Base-by-base conservation (phyloP, 257 asterid genomes). In the Ehretia macrophylla region DNA sequence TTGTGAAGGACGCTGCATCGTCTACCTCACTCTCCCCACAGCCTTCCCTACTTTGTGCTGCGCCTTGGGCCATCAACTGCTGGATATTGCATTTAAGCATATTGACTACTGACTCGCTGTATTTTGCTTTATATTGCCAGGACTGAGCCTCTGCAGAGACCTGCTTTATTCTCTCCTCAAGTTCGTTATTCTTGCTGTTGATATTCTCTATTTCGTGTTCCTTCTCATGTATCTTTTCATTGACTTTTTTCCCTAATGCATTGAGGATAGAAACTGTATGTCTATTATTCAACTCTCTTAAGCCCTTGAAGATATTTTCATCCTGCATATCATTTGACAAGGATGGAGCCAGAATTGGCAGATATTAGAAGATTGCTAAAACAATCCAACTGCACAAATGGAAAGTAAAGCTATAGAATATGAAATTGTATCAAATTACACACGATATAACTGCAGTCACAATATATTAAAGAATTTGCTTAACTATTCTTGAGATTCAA, bases 81-180 rank as follows among this genome's bases (percentile, higher is more conserved):
- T 83, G 87, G 35, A 86, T 80, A 48, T 84, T 86, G 82, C 58
- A 59, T 55, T 81, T 83, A 19, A 86, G 79, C 56, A 63, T 72
- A 45, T 68, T 78, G 50, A 76, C 79, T 0, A 84, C 76, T 17
- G 93, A 84, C 55, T 86, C 93, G 13, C 82, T 84, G 81, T 84
- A 78, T 72, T 81, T 84, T 39, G 95, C 95, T 70, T 75, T 69
- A 80, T 75, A 72, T 62, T 81, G 92, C 95, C 95, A 86, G 0
- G 87, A 69, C 42, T 86, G 95, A 8, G 93, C 95, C 56, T 86
- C 93, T 63, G 69, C 59, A 44, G 87, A 60, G 0, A 78, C 86
- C 58, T 84, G 90, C 78, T 78, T 84, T 63, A 86, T 81, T 70
- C 61, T 66, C 12, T 86, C 90, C 8, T 68, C 79, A 12, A 86